These are phyloP conservation scores for Vigna angularis DNA, from an alignment of 306 rosid genomes.

Conservation along the genomic window DNA sequence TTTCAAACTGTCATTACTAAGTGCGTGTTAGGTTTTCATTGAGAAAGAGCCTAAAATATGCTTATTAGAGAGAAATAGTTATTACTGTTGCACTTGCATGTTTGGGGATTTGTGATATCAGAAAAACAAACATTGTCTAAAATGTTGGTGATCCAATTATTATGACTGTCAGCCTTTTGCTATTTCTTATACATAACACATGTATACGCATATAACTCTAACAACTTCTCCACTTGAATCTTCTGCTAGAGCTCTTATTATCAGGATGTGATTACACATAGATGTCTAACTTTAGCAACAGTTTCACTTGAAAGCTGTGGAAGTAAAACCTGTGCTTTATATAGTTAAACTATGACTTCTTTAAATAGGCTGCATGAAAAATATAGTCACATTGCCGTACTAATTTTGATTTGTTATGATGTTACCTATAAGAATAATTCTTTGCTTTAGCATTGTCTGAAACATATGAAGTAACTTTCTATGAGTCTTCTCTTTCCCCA, in stretches of 20 bases:
- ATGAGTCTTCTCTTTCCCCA: neutral
- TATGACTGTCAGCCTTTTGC: constrained; percentile 10
- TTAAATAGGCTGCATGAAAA: constrained; percentile 9
- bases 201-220: too few species aligned
- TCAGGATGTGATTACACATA: too few species aligned
- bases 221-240: too few species aligned
- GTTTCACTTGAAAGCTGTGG: neutral
- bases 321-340: neutral
- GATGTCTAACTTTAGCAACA: too few species aligned
- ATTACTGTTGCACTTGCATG: neutral
- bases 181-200: neutral
- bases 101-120: neutral
- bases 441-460: constrained; percentile 25
- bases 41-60: neutral
- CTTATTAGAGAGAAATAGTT: neutral
- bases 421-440: constrained; percentile 5
- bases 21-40: neutral
- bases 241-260: too few species aligned
- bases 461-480: constrained; percentile 8
- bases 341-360: neutral
- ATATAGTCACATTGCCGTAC: neutral
- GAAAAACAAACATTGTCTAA: neutral
- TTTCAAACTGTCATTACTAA: neutral
- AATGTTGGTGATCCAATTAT: constrained; percentile 10
- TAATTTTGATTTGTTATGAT: neutral